These are phyloP conservation scores for Hibiscus syriacus DNA, from an alignment of 345 rosid genomes.

Conservation along the genomic window DNA sequence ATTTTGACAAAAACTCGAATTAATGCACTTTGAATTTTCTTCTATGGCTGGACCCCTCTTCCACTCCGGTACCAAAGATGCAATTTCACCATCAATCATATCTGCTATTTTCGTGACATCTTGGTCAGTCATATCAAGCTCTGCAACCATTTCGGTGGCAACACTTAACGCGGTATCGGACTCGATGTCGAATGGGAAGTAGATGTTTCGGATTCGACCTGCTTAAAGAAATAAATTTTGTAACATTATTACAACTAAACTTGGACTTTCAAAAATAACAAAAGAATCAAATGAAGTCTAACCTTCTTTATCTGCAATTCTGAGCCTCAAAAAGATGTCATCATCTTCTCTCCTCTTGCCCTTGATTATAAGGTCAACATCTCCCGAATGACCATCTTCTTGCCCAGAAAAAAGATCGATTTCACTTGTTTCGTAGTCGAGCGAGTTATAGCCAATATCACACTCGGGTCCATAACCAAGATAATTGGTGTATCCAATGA, in stretches of 20 bases:
- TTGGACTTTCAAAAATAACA: neutral
- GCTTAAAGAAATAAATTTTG: constrained; percentile 14
- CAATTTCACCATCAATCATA: constrained; percentile 75
- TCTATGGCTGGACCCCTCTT: constrained; percentile 23
- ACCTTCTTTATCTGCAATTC: constrained; percentile 90
- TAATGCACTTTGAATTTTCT: no score
- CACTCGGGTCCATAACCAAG: constrained; percentile 26
- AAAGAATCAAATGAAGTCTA: neutral
- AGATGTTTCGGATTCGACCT: constrained; percentile 76
- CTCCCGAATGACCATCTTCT: constrained; percentile 43
- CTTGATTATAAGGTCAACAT: constrained; percentile 60
- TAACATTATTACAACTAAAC: neutral
- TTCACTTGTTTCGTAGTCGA: constrained; percentile 38
- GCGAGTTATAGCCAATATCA: constrained; percentile 32
- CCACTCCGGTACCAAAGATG: constrained; percentile 68
- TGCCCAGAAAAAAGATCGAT: constrained; percentile 50
- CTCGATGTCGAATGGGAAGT: constrained; percentile 73
- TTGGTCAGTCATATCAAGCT: constrained; percentile 71
- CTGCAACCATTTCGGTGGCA: constrained; percentile 86
- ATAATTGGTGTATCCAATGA: constrained; percentile 25
- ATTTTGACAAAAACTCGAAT: constrained; percentile 27
- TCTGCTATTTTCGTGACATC: constrained; percentile 79
- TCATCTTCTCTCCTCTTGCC: constrained; percentile 67
- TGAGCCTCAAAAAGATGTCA: constrained; percentile 73
- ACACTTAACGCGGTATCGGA: constrained; percentile 71